Conservation (phyloP, 768 basidiomycete genomes). For the Psilocybe subaeruginosa region DNA sequence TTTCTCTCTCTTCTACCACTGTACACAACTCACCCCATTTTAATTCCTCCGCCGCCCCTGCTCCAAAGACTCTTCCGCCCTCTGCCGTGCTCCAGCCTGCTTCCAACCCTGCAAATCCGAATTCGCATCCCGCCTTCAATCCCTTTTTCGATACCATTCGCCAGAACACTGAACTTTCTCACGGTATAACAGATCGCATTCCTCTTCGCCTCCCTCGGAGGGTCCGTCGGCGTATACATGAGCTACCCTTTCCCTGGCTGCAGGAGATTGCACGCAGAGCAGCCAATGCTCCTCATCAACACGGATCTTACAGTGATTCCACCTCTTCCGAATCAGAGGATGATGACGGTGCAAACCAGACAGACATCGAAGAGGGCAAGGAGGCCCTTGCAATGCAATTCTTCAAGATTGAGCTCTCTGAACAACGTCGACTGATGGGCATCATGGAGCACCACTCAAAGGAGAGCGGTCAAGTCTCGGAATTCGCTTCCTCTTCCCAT, state of each 20-base stretch:
- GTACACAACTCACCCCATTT: conserved; percentile 31
- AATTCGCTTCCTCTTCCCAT: conserved; percentile 4
- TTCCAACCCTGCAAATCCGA: conserved; percentile 8
- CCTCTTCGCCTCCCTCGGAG: conserved; percentile 60
- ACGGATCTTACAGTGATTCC: conserved; percentile 23
- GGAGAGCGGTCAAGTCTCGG: conserved; percentile 44
- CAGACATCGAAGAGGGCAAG: conserved; percentile 65
- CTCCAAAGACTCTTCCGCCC: conserved; percentile 20
- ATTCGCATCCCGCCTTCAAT: conserved; percentile 56
- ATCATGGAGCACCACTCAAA: conserved; percentile 90
- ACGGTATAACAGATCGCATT: conserved; percentile 80
- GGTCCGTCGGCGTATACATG: conserved; percentile 60
- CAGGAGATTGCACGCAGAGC: conserved; percentile 67
- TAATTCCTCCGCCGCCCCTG: conserved; percentile 17
- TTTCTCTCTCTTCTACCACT: conserved; percentile 54
- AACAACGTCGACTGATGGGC: conserved; percentile 85
- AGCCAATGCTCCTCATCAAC: conserved; percentile 27
- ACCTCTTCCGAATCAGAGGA: conserved; percentile 34
- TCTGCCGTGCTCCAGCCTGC: conserved; percentile 17
- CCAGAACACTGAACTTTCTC: conserved; percentile 81
- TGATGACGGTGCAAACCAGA: conserved; percentile 29
- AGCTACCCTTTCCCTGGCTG: conserved; percentile 83
- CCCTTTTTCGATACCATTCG: conserved; percentile 96
- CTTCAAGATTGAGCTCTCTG: conserved; percentile 88
- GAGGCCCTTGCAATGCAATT: conserved; percentile 91